phyloP scores from a whole-genome alignment of 2,329 filamentous ascomycete genomes.

The Botrytis porri region DNA sequence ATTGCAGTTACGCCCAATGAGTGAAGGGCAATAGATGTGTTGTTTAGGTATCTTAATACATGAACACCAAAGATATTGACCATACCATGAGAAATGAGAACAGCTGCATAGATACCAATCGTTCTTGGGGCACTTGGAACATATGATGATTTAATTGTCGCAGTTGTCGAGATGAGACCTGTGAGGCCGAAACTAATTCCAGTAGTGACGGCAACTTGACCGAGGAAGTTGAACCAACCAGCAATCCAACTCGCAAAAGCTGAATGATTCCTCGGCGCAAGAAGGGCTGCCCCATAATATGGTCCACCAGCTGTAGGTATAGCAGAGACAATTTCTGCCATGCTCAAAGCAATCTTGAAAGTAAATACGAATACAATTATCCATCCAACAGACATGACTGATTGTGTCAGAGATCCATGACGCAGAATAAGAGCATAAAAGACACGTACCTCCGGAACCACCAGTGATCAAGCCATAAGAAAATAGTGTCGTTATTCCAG shows the following conservation, averaged over 20 bases:
- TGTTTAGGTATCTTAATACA: constrained; percentile 55
- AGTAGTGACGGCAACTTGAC: constrained; percentile 49
- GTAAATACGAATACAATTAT: constrained; percentile 55
- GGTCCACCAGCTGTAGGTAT: constrained; percentile 57
- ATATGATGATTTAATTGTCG: constrained; percentile 45
- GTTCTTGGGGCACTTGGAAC: constrained; percentile 47
- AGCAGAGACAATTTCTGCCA: constrained; percentile 59
- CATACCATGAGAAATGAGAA: constrained; percentile 52
- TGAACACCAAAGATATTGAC: constrained; percentile 58
- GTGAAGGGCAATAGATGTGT: constrained; percentile 53
- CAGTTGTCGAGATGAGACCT: constrained; percentile 46
- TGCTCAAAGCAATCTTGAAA: constrained; percentile 51
- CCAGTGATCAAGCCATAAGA: constrained; percentile 54
- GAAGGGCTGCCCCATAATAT: constrained; percentile 59
- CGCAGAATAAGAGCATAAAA: not conserved
- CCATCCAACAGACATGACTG: constrained; percentile 55
- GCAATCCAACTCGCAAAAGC: constrained; percentile 48
- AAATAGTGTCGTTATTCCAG: constrained; percentile 58
- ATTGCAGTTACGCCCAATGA: constrained; percentile 51
- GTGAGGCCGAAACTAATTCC: constrained; percentile 48
- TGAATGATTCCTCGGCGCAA: constrained; percentile 48
- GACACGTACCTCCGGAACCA: constrained; percentile 51
- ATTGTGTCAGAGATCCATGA: not conserved
- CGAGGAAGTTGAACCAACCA: constrained; percentile 50
- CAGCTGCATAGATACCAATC: constrained; percentile 58